phyloP scores from a whole-genome alignment of 129 eudicot genomes.

The Centaurea solstitialis region DNA sequence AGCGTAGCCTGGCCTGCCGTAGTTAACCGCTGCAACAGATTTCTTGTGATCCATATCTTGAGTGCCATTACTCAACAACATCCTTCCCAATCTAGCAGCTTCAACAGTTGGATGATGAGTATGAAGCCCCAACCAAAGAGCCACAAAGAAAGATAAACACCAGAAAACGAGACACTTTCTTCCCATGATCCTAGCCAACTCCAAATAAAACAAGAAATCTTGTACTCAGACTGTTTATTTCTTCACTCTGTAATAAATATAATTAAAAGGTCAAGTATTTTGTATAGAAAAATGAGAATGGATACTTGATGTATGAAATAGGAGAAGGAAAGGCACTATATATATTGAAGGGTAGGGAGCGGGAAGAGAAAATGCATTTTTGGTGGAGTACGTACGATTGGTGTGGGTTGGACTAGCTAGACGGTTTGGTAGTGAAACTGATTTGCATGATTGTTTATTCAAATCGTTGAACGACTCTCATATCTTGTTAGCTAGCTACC shows the following conservation, averaged over 20 bases:
- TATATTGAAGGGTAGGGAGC: not conserved
- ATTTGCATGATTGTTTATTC: conserved; percentile 36
- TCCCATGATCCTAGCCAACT: conserved; percentile 31
- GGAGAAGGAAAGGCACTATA: not conserved
- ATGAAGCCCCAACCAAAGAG: conserved; percentile 27
- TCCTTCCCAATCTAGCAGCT: conserved; percentile 37
- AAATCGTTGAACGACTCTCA: conserved; percentile 25
- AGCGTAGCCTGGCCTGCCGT: conserved; percentile 15
- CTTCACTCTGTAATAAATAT: not conserved
- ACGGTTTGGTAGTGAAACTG: conserved; percentile 41
- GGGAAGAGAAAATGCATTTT: conserved; percentile 24
- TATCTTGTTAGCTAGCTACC: not conserved
- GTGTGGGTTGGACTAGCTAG: conserved; percentile 22
- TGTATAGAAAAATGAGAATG: not conserved
- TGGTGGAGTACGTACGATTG: conserved; percentile 14
- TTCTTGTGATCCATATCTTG: conserved; percentile 5
- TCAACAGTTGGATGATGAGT: conserved; percentile 27
- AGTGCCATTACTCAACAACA: conserved; percentile 11
- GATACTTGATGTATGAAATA: not conserved
- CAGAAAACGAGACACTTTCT: conserved; percentile 20
- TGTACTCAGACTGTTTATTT: not conserved
- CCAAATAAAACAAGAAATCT: not conserved
- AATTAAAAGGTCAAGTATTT: not conserved
- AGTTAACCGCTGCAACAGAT: conserved; percentile 1
- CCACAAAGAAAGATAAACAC: conserved; percentile 33